Conservation (phyloP, 805 yeast species). For the Metschnikowia cerradonensis region DNA sequence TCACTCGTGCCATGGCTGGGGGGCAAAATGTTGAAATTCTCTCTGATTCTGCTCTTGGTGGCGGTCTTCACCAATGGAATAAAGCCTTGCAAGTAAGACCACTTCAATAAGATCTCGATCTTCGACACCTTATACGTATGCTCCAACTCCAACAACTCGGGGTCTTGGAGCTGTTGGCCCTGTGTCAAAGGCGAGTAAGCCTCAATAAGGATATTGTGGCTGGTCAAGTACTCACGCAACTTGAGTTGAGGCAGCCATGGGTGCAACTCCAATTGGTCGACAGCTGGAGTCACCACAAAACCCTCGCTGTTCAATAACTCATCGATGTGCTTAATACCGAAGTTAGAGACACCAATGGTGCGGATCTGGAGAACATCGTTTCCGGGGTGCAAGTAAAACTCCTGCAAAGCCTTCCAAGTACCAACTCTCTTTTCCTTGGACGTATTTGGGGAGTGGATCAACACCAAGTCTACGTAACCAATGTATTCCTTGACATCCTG, state of each 20-base stretch:
- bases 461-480: constrained; percentile 38
- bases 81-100: constrained; percentile 71
- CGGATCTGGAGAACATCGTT: constrained; percentile 56
- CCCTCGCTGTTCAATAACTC: constrained; percentile 57
- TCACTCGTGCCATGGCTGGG: constrained; percentile 21
- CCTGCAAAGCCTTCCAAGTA: constrained; percentile 73
- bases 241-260: constrained; percentile 76
- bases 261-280: constrained; percentile 78
- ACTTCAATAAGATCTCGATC: constrained; percentile 64
- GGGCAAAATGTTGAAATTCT: constrained; percentile 52
- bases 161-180: constrained; percentile 55
- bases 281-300: constrained; percentile 50
- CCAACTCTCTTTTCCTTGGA: constrained; percentile 45
- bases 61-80: constrained; percentile 69
- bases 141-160: constrained; percentile 48
- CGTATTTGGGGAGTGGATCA: constrained; percentile 51
- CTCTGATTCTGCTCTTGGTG: constrained; percentile 46
- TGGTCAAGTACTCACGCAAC: constrained; percentile 56
- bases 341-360: constrained; percentile 78
- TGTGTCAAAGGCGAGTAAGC: constrained; percentile 79
- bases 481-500: constrained; percentile 40
- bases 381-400: constrained; percentile 45
- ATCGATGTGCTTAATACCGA: constrained; percentile 54
- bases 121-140: constrained; percentile 45
- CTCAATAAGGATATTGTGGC: constrained; percentile 56